phyloP scores from a whole-genome alignment of 345 rosid species.

The Lepidium didymum region DNA sequence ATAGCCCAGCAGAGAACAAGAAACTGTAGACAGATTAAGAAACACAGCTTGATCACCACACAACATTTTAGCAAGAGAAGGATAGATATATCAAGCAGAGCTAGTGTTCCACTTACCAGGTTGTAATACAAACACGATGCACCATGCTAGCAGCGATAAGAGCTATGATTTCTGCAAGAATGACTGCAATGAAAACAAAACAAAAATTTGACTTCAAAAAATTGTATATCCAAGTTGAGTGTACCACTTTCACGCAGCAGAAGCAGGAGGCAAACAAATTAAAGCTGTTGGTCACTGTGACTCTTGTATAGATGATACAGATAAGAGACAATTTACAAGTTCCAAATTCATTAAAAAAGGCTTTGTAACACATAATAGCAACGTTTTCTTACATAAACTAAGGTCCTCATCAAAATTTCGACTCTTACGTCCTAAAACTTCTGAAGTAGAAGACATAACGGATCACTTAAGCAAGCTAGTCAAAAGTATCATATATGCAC shows the following conservation, averaged over 20 bases:
- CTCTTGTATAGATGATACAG: not conserved
- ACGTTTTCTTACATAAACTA: not conserved
- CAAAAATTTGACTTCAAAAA: not conserved
- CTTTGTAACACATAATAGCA: not conserved
- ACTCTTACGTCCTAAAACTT: not conserved
- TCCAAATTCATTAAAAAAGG: not conserved
- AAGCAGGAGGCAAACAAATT: not conserved
- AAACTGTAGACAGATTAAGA: conserved; percentile 44
- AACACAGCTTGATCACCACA: not conserved
- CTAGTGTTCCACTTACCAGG: conserved; percentile 64
- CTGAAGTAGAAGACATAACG: not conserved
- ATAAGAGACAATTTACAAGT: not conserved
- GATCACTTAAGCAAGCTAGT: not conserved
- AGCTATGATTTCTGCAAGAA: conserved; percentile 60
- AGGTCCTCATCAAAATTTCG: not conserved
- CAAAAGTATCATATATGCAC: not conserved
- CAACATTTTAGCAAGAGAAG: not conserved
- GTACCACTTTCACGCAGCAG: not conserved
- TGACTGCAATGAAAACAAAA: conserved; percentile 40
- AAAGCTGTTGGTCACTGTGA: not conserved
- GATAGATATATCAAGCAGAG: not conserved
- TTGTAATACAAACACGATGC: conserved; percentile 73
- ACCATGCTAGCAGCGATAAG: conserved; percentile 71
- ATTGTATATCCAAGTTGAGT: too few species aligned
- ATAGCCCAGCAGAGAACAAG: conserved; percentile 64